A percentile compares a stretch with the other conserved stretches of the same genome.
phyloP scores from a whole-genome alignment of 352 stramenopile genomes.

The Albugo laibachii region DNA sequence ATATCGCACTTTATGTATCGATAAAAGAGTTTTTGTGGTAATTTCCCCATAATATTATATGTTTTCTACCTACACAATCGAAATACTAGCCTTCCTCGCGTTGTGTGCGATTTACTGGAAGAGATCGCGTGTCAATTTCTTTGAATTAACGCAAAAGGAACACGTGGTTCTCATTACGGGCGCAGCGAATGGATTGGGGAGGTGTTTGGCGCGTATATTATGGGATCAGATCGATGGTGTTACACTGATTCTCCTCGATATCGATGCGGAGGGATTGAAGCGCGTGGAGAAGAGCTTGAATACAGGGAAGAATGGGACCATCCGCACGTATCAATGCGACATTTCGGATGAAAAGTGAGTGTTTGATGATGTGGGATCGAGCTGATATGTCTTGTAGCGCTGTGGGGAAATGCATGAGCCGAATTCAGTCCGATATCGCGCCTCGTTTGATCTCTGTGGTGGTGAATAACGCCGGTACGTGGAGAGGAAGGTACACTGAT shows the following conservation, averaged over 20 bases:
- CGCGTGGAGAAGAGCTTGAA: no score
- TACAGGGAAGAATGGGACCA: no score
- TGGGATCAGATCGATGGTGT: constrained; percentile 8
- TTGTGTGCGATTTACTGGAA: no score
- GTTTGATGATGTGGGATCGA: no score
- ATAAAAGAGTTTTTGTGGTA: no score
- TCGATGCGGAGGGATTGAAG: constrained; percentile 20
- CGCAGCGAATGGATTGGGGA: constrained; percentile 31
- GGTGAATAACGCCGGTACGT: constrained; percentile 36
- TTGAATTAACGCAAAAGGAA: no score
- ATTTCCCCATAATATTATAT: no score
- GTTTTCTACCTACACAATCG: no score
- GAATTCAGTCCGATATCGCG: constrained; percentile 11
- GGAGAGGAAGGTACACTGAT: background rate
- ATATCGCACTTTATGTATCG: no score
- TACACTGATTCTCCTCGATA: constrained; percentile 41
- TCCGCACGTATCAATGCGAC: constrained; percentile 33
- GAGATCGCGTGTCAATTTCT: no score
- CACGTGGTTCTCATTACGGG: constrained; percentile 42
- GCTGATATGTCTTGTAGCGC: constrained; percentile 6
- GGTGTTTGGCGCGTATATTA: constrained; percentile 18
- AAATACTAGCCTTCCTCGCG: no score
- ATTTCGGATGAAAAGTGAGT: constrained; percentile 35
- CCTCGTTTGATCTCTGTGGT: constrained; percentile 27
- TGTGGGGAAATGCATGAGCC: constrained; percentile 15